Base-by-base conservation (phyloP, 2,329 filamentous ascomycete genomes). In the Aspergillus ibericus region DNA sequence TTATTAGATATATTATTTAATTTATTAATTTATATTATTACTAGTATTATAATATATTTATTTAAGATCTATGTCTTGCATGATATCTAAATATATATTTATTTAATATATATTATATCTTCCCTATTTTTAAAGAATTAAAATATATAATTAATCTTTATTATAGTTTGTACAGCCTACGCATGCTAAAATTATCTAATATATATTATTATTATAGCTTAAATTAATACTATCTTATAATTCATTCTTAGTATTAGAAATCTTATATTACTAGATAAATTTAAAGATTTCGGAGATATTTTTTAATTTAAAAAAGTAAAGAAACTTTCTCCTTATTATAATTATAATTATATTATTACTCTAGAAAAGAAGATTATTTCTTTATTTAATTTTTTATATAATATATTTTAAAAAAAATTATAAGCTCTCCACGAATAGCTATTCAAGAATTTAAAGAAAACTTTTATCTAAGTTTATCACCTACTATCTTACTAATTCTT, bases 161-260 rank as follows among this genome's bases (percentile, higher is more conserved):
- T n/a, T n/a, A n/a, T n/a, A n/a, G n/a, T n/a, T n/a, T n/a, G n/a
- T n/a, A n/a, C n/a, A n/a, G n/a, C n/a, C n/a, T n/a, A n/a, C n/a
- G n/a, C n/a, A n/a, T n/a, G n/a, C n/a, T n/a, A n/a, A n/a, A n/a
- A n/a, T n/a, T n/a, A n/a, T n/a, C 25, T 32, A n/a, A 34, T 29
- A n/a, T 35, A 54, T 55, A 55, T 47, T 55, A 44, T 16, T 48
- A 47, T 15, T 48, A 54, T 54, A 42, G 22, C 35, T 22, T 54
- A 54, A 20, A 54, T 35, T 47, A 25, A 13, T 34, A 36, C 12
- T 13, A 13, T 36, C n/a, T 13, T 13, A 36, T 4, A 5, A 13
- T 36, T 36, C n/a, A 5, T 36, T 6, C n/a, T 36, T 15, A 25
- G 25, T 36, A 22, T 48, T 35, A 29, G 22, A n/a, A 18, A 25